Base-by-base conservation (phyloP, 495 filamentous ascomycete genomes). In the Neurospora sp. region DNA sequence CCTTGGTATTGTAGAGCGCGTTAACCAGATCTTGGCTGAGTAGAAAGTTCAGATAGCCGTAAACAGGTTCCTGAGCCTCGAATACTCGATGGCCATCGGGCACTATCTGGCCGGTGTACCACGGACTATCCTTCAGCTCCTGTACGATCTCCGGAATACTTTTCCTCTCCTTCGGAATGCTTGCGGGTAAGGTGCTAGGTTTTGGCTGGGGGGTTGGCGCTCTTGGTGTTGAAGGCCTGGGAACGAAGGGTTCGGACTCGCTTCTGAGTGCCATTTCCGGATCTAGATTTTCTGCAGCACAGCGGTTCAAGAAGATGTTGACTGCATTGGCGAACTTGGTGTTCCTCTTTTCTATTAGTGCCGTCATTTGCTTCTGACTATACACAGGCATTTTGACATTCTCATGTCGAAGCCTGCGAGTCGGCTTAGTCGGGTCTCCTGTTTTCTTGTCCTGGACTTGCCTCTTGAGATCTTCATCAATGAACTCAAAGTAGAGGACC, bases 21-120 rank as follows among this genome's bases (percentile, higher is more conserved):
- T 99, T 97, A 27, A 98, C 95, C 69, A 99, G 83, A 75, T 91
- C 88, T 78, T 99, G 96, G 27, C 93, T 96, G 3, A 99, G 84
- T 61, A 90, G 84, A 83, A 99, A 98, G 14, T 91, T 86, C 53
- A 99, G 84, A 10, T 97, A 92, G 3, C 93, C 95, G 75, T 91
- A 97, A 0, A 93, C 85, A 3, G 95, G 84, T 75, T 90, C 87
- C 76, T 97, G 95, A 9, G 94, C 88, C 71, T 97, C 93, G 77
- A 98, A 96, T 3, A 97, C 92, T 37, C 96, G 87, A 82, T 98
- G 94, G 0, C 96, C 96, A 77, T 96, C 93, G 1, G 94, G 93
- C 3, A 98, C 96, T 76, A 99, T 96, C 79, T 99, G 96, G 4
- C 90, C 90, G 16, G 90, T 91, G 76, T 98, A 98, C 91, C 95